phyloP scores from a whole-genome alignment of 2,329 filamentous ascomycete genomes.

The Neonectria coccinea region DNA sequence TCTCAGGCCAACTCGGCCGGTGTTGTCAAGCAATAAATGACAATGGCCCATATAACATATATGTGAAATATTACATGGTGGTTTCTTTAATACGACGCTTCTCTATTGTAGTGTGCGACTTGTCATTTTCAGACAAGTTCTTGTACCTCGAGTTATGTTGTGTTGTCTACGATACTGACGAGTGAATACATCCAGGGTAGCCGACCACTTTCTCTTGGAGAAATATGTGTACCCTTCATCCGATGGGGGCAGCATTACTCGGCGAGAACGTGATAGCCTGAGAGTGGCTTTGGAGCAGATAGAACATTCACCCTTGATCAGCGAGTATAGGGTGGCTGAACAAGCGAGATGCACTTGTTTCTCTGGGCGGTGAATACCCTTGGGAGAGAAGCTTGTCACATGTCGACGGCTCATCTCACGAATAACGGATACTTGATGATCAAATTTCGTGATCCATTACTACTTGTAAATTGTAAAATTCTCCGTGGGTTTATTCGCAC shows the following conservation, averaged over 20 bases:
- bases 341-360: not conserved
- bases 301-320: not conserved
- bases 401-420: not conserved
- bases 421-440: not conserved
- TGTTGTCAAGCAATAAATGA: conserved; percentile 71
- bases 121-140: not conserved
- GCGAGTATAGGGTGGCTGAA: not conserved
- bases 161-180: too few relatives aligned
- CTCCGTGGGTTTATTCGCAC: not conserved
- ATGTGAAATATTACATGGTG: not conserved
- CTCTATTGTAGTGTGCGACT: not conserved
- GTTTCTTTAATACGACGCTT: not conserved
- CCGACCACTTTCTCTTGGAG: not conserved
- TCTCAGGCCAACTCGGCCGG: conserved; percentile 90
- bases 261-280: not conserved
- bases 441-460: not conserved
- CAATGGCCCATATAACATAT: not conserved
- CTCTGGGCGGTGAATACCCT: not conserved
- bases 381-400: not conserved
- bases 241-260: not conserved
- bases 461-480: not conserved
- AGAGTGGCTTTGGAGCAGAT: not conserved
- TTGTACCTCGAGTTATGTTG: not conserved
- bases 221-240: not conserved
- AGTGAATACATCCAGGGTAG: not conserved